Evolutionary conservation across 768 basidiomycete genomes (phyloP).

Genomic region (Lactifluus volemus): DNA sequence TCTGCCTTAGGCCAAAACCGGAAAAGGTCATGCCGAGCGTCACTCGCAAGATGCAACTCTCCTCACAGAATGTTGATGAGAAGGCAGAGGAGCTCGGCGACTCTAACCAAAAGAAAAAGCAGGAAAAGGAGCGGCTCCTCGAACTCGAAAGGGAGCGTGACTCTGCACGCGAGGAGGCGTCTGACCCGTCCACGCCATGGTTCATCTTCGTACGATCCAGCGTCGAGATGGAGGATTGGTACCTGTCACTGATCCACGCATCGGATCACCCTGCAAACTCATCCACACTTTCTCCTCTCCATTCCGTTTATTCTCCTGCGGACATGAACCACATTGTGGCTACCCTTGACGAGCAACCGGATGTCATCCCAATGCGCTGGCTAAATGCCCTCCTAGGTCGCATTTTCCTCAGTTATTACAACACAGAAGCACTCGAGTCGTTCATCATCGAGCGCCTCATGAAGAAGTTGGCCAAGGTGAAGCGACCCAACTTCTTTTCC

Average conservation of each 20-base stretch:
- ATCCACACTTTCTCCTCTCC: conserved; percentile 51
- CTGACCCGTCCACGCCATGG: conserved; percentile 62
- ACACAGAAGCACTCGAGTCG: conserved; percentile 71
- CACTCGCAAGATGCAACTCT: conserved; percentile 42
- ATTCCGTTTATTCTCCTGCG: conserved; percentile 54
- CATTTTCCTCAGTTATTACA: conserved; percentile 86
- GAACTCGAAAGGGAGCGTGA: conserved; percentile 28
- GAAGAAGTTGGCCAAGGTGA: conserved; percentile 90
- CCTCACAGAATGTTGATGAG: conserved; percentile 23
- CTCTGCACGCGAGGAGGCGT: conserved; percentile 40
- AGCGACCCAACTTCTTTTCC: conserved; percentile 76
- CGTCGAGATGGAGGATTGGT: conserved; percentile 97
- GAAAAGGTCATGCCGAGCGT: conserved; percentile 36
- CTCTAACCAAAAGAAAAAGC: conserved; percentile 35
- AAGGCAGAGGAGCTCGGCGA: conserved; percentile 34
- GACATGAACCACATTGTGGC: conserved; percentile 82
- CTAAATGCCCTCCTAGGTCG: conserved; percentile 90
- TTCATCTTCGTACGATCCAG: conserved; percentile 88
- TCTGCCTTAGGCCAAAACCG: conserved; percentile 57
- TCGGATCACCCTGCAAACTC: conserved; percentile 54
- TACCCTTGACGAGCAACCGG: conserved; percentile 86
- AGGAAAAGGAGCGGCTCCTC: conserved; percentile 29
- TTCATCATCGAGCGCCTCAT: conserved; percentile 83
- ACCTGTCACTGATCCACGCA: conserved; percentile 70
- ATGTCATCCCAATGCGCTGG: conserved; percentile 97